Percentiles rank a stretch among this genome's conserved stretches.
phyloP scores from a whole-genome alignment of 768 basidiomycete species.

The Psilocybe cubensis region DNA sequence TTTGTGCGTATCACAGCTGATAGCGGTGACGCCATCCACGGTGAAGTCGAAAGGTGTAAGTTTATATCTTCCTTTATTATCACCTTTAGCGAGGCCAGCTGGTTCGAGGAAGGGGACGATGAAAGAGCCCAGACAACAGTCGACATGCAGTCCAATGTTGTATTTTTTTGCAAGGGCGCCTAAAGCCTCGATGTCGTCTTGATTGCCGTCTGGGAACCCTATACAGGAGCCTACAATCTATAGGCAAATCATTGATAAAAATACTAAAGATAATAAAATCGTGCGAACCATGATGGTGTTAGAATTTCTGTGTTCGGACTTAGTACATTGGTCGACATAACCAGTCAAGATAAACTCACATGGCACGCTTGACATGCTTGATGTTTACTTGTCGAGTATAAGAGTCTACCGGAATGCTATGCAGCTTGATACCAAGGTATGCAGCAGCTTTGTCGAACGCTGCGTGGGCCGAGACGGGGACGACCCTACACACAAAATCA shows the following conservation, averaged over 20 bases:
- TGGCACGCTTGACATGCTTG: constrained; percentile 79
- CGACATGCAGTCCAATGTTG: constrained; percentile 89
- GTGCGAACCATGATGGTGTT: constrained; percentile 83
- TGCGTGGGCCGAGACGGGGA: constrained; percentile 86
- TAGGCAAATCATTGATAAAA: constrained; percentile 2
- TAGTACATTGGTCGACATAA: background rate
- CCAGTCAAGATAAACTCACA: constrained; percentile 57
- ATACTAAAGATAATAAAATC: background rate
- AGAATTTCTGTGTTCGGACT: constrained; percentile 55
- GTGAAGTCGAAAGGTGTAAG: constrained; percentile 86
- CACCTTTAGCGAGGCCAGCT: constrained; percentile 68
- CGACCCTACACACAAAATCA: constrained; percentile 52
- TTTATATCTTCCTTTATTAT: constrained; percentile 54
- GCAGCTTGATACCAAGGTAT: constrained; percentile 90
- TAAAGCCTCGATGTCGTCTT: constrained; percentile 84
- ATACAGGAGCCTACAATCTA: constrained; percentile 86
- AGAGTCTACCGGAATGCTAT: constrained; percentile 80
- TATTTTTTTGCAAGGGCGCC: constrained; percentile 72
- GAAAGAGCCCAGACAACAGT: constrained; percentile 94
- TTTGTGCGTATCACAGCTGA: constrained; percentile 94
- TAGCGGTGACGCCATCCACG: constrained; percentile 88
- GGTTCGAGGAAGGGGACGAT: constrained; percentile 91
- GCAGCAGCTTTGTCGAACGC: constrained; percentile 94
- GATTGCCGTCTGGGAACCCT: constrained; percentile 86
- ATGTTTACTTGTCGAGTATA: constrained; percentile 80